Evolutionary conservation across 129 eudicot species (phyloP), one percentile per base, ranked within the genome.

Genomic region (Heracleum sosnowskyi): DNA sequence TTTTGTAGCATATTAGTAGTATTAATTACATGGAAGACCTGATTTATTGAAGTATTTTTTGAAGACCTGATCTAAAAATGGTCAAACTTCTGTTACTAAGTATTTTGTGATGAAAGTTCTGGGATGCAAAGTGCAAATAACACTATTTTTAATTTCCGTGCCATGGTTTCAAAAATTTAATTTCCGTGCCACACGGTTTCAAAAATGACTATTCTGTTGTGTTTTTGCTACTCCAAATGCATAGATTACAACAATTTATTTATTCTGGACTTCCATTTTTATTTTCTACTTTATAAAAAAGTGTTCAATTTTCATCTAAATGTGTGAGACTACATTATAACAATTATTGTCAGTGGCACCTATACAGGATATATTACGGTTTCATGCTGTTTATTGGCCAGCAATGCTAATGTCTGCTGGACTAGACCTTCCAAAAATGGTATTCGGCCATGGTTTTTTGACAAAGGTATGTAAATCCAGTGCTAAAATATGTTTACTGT

Each of bases 331-430:
- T 28, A 15, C 13, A 17, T 40, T 37, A 45, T 45, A 62, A 17
- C 31, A 63, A 74, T 63, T 83, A 17, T 55, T 80, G 15, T 41
- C 46, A 55, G 39, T 81, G 40, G 76, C 39, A 17, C 70, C 81
- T 81, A n/a, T 88, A 88, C 95, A 96, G 99, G 99, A 96, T 81
- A 96, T 96, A 71, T 89, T 96, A 80, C 94, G 99, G 46, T 96
- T 96, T 83, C 99, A 96, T 89, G 99, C 99, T 80, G 99, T 96
- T 79, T 96, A 96, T 83, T 96, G 99, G 99, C 99, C 99, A 37
- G 99, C 99, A 76, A 96, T 96, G 99, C 82, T 96, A 70, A 89
- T 96, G 97, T 92, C 99, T 62, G 99, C 97, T 80, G 97, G 97
- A 82, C 72, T 90, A 49, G 86, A 88, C 82, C 90, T 90, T 79